Evolutionary conservation across 2,329 filamentous ascomycete species (phyloP).

Genomic region (Trichophyton verrucosum): DNA sequence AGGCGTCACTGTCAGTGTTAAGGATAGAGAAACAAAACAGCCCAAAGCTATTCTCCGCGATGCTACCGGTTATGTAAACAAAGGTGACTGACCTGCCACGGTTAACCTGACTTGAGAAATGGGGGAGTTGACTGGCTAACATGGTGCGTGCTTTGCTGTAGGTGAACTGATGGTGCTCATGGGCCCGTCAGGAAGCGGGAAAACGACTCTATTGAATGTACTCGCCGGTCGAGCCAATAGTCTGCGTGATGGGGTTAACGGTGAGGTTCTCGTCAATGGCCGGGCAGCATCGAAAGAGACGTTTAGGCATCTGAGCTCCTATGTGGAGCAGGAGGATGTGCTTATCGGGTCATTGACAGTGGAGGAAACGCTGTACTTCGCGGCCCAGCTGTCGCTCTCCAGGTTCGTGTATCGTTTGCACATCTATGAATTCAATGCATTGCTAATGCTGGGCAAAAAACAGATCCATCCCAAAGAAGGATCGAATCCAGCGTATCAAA

Average conservation of each 20-base stretch:
- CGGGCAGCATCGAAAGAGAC: constrained; percentile 37
- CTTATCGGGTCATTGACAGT: constrained; percentile 71
- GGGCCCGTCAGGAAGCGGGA: constrained; percentile 63
- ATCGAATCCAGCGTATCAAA: constrained; percentile 52
- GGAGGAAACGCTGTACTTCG: constrained; percentile 65
- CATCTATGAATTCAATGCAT: neutral
- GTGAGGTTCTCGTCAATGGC: constrained; percentile 53
- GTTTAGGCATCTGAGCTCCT: constrained; percentile 57
- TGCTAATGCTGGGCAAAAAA: neutral
- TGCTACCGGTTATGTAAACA: constrained; percentile 51
- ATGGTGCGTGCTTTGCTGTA: constrained; percentile 14
- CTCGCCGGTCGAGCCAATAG: constrained; percentile 52
- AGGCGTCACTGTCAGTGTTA: constrained; percentile 56
- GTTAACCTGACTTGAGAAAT: neutral
- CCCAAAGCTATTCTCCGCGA: constrained; percentile 51
- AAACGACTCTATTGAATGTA: constrained; percentile 73
- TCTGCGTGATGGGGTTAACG: constrained; percentile 42
- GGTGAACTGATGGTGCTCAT: constrained; percentile 69
- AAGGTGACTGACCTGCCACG: constrained; percentile 35
- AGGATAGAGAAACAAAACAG: constrained; percentile 54
- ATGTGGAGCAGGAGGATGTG: constrained; percentile 81
- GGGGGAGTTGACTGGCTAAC: neutral
- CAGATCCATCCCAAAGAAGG: constrained; percentile 41
- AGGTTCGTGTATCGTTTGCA: constrained; percentile 29
- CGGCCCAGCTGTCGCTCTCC: constrained; percentile 53